Percentiles rank a stretch among this genome's conserved stretches.
phyloP scores from a whole-genome alignment of 2,329 filamentous ascomycete species.

The Nemania sp. region DNA sequence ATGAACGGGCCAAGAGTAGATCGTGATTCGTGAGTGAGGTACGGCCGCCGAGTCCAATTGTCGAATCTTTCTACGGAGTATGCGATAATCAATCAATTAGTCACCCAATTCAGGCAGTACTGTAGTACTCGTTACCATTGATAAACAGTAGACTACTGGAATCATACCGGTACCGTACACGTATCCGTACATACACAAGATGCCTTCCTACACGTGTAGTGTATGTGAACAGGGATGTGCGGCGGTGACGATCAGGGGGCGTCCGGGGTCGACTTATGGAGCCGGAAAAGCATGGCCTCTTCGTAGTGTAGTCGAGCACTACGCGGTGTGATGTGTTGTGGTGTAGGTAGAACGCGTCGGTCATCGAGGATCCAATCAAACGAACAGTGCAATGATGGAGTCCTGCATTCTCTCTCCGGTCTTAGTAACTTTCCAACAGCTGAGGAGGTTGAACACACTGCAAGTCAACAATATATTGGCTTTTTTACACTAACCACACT shows the following conservation, averaged over 20 bases:
- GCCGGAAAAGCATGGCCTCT: neutral
- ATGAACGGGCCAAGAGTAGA: no score
- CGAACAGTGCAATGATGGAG: no score
- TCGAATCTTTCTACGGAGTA: neutral
- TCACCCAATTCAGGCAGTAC: neutral
- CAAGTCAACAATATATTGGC: no score
- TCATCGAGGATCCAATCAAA: conserved; percentile 20
- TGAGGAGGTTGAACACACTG: no score
- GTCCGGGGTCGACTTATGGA: neutral
- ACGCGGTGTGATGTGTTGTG: neutral
- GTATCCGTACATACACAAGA: no score
- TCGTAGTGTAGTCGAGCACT: neutral
- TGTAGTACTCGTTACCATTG: neutral
- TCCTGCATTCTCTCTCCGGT: no score
- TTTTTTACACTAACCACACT: no score
- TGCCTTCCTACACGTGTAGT: neutral
- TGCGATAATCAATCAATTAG: no score
- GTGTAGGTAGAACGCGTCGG: conserved; percentile 2
- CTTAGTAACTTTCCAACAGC: no score
- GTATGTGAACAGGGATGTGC: conserved; percentile 3
- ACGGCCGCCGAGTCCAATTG: neutral
- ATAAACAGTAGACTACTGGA: no score
- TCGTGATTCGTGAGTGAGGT: neutral
- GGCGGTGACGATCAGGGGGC: conserved; percentile 16
- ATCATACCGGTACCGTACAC: no score